These are phyloP conservation scores for Aspergillus intermedius DNA, from an alignment of 2,329 filamentous ascomycete species.

Conservation along the genomic window DNA sequence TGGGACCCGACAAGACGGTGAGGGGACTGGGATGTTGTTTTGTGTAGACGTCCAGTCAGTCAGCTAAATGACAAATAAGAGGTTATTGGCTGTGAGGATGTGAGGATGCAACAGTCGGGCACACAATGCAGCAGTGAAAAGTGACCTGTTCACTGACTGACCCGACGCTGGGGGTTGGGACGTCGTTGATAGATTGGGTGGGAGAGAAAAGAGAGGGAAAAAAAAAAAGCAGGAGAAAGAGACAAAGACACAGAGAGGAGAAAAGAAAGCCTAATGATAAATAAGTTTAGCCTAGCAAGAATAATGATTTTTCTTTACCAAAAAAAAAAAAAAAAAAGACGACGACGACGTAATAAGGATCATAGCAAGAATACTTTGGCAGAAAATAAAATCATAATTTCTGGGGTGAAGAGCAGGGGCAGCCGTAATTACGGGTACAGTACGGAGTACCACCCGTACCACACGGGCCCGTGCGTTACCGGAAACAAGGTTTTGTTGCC, in stretches of 20 bases:
- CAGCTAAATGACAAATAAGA: not conserved
- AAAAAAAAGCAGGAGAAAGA: not conserved
- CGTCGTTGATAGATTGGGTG: not conserved
- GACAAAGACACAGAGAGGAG: not conserved
- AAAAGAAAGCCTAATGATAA: not conserved
- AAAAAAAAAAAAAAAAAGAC: not conserved
- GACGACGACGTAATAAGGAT: no score
- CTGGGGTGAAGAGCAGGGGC: no score
- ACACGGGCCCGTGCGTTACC: not conserved
- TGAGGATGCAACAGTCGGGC: not conserved
- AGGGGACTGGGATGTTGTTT: constrained; percentile 2
- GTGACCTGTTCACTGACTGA: not conserved
- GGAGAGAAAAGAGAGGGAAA: not conserved
- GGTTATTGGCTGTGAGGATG: not conserved
- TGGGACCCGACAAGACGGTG: constrained; percentile 20
- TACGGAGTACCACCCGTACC: not conserved
- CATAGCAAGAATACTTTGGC: no score
- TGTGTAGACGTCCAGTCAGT: not conserved
- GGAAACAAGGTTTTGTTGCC: not conserved
- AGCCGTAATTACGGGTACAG: not conserved
- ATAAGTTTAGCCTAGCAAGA: not conserved
- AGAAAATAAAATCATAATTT: no score
- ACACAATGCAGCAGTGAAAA: not conserved
- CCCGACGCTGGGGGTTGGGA: not conserved
- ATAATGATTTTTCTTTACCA: not conserved